Base-by-base conservation (phyloP, 805 yeast genomes). In the Ogataea sp. region DNA sequence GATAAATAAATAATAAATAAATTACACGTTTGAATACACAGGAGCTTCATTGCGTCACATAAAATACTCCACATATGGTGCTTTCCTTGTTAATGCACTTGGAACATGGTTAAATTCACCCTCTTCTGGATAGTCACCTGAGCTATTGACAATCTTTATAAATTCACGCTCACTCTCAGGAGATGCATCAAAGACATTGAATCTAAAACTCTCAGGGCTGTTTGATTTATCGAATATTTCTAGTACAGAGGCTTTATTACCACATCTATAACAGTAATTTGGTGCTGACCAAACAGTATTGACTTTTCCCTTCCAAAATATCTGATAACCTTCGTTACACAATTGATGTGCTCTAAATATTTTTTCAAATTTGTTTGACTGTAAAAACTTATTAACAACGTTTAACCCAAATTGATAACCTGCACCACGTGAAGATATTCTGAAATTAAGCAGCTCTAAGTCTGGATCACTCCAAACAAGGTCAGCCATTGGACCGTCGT, bases 401-500 rank as follows among this genome's bases (percentile, higher is more conserved):
- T 85, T 93, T 31, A 77, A 68, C 16, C 98, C 98, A 67, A 93
- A 93, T 18, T 93, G 85, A 59, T 90, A 93, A 4, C 99, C 99
- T 1, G 99, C 99, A 31, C 99, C 99, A 52, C 99, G 64, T 1
- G 98, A 95, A 24, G 89, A 79, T 17, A 93, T 73, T 47, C 89
- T 81, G 59, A 93, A 93, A 52, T 88, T 95, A 49, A 65, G 51
- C 40, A 68, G 67, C 40, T 83, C 85, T 25, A 84, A 83, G 59
- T 94, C 97, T 0, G 99, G 99, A 55, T 93, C 99, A 18, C 93
- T 81, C 99, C 99, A 93, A 16, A 93, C 97, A 37, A 93, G 66
- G 59, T 93, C 99, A 1, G 98, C 98, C 97, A 93, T 93, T 14
- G 97, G 95, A 0, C 99, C 99, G 58, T 93, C 98, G 51, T 94